Evolutionary conservation across 306 rosid species (phyloP).

Genomic region (Cucumis melo): DNA sequence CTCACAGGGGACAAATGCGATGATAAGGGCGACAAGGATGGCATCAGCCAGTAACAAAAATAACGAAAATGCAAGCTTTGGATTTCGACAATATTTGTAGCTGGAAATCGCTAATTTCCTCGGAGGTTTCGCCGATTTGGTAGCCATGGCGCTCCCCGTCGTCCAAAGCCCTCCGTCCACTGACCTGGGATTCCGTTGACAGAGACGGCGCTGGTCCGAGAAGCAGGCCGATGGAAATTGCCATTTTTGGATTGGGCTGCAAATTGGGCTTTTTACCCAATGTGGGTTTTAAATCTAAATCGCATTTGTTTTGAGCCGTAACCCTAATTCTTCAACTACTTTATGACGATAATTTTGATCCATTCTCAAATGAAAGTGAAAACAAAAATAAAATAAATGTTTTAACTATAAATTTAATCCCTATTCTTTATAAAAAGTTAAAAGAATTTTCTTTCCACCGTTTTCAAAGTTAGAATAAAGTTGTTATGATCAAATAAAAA

Average conservation of each 20-base stretch:
- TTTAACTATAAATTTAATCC: no score
- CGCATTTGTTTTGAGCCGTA: neutral
- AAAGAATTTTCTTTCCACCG: no score
- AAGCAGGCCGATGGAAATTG: neutral
- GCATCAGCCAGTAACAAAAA: conserved; percentile 50
- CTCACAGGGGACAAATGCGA: conserved; percentile 72
- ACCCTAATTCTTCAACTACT: neutral
- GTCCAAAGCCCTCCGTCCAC: neutral
- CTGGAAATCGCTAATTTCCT: conserved; percentile 11
- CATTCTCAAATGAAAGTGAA: no score
- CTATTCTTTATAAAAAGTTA: no score
- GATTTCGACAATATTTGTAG: conserved; percentile 6
- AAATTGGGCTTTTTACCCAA: conserved; percentile 1
- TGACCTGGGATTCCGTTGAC: neutral
- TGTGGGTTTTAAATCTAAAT: neutral
- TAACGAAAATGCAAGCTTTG: conserved; percentile 28
- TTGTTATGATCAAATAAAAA: no score
- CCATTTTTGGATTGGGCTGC: conserved; percentile 1
- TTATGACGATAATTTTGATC: no score
- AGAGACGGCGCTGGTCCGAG: neutral
- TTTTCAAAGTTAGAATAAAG: no score
- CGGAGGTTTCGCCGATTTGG: conserved; percentile 27
- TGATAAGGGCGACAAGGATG: conserved; percentile 44
- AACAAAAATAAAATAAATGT: no score
- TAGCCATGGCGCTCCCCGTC: conserved; percentile 28